A percentile compares a stretch with the other conserved stretches of the same genome.
phyloP scores from a whole-genome alignment of 768 basidiomycete genomes.

The Boletus sensibilis region DNA sequence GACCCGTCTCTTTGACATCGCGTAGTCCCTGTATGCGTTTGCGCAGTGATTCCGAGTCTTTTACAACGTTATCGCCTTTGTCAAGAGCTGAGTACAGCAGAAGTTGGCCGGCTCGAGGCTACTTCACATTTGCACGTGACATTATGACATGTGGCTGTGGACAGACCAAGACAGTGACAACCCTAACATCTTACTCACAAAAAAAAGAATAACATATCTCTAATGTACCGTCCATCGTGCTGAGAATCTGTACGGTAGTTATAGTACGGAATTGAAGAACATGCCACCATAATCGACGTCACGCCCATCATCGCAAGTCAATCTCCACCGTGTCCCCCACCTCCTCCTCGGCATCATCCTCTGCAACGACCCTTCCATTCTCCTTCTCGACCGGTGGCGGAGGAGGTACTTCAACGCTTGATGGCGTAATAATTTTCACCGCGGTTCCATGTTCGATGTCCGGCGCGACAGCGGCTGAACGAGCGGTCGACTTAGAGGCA shows the following conservation, averaged over 20 bases:
- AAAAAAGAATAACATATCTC: slow-evolving; percentile 9
- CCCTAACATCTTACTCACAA: not conserved
- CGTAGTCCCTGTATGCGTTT: not conserved
- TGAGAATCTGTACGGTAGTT: not conserved
- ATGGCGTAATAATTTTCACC: slow-evolving; percentile 49
- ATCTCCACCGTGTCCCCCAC: slow-evolving; percentile 80
- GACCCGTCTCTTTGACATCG: slow-evolving; percentile 71
- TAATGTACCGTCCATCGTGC: slow-evolving; percentile 2
- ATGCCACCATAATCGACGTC: not conserved
- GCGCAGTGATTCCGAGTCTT: not conserved
- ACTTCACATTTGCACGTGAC: slow-evolving; percentile 13
- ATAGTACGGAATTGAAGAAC: not conserved
- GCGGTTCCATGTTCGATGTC: slow-evolving; percentile 10
- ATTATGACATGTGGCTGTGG: slow-evolving; percentile 5
- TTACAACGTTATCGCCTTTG: not conserved
- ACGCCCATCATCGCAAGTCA: slow-evolving; percentile 42
- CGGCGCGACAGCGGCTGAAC: not conserved
- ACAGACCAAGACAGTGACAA: not conserved
- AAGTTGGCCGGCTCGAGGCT: not conserved
- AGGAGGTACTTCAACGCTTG: slow-evolving; percentile 73
- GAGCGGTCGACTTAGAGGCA: slow-evolving; percentile 24
- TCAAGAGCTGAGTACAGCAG: not conserved
- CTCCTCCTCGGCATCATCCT: slow-evolving; percentile 67
- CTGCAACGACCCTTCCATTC: slow-evolving; percentile 39
- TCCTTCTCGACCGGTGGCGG: slow-evolving; percentile 82